These are phyloP conservation scores for Malassezia restricta DNA, from an alignment of 1,284 basidiomycete species.

Conservation along the genomic window DNA sequence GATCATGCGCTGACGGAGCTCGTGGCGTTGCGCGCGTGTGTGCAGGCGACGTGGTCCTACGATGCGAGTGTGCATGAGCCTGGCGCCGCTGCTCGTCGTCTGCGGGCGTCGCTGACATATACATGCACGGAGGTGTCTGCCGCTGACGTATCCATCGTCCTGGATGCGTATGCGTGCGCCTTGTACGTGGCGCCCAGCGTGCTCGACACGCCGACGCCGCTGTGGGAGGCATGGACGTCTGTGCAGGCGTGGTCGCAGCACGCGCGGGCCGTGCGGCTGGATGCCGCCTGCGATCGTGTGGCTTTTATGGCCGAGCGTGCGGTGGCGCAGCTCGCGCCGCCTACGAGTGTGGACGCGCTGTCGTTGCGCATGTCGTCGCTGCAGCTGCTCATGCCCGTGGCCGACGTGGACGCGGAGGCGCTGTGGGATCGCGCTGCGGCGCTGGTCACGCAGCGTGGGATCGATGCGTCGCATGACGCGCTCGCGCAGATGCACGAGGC, in stretches of 20 bases:
- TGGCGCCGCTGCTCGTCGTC: background rate
- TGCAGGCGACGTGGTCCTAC: background rate
- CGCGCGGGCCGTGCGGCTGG: background rate
- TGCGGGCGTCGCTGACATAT: background rate
- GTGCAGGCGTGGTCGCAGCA: background rate
- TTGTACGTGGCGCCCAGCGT: constrained; percentile 17
- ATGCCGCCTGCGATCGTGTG: constrained; percentile 3
- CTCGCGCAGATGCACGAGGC: background rate
- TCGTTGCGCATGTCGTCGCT: constrained; percentile 18
- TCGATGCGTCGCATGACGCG: background rate
- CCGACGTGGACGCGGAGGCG: constrained; percentile 23
- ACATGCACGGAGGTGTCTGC: too few species aligned
- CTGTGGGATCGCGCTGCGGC: constrained; percentile 23
- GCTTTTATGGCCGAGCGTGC: constrained; percentile 24
- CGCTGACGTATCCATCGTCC: background rate
- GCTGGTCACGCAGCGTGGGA: background rate
- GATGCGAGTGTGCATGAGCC: constrained; percentile 4
- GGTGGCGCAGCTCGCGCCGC: constrained; percentile 18
- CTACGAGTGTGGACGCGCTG: constrained; percentile 14
- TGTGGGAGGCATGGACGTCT: background rate
- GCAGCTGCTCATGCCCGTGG: constrained; percentile 19
- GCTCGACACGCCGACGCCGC: background rate
- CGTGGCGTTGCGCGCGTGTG: background rate
- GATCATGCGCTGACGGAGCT: constrained; percentile 11
- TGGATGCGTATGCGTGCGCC: constrained; percentile 7